A percentile compares a stretch with the other conserved stretches of the same genome.
phyloP scores from a whole-genome alignment of 176 grass and related monocot species.

The Canna indica region DNA sequence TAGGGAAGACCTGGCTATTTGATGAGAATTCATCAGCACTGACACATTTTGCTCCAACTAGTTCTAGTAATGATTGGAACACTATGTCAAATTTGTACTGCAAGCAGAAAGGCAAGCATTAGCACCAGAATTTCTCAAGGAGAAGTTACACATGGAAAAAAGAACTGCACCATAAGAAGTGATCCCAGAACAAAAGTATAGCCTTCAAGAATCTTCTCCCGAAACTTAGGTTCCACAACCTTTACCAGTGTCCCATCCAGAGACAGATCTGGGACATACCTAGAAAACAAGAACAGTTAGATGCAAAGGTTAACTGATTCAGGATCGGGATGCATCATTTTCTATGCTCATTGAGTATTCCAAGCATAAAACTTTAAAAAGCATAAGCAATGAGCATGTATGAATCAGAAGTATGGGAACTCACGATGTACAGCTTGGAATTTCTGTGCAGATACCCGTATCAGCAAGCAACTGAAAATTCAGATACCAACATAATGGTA shows the following conservation, averaged over 20 bases:
- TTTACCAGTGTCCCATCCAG: conserved; percentile 59
- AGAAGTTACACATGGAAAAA: conserved; percentile 6
- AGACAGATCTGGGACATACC: conserved; percentile 59
- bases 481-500: conserved; percentile 12
- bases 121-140: conserved; percentile 8
- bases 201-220: conserved; percentile 49
- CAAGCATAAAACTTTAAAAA: conserved; percentile 19
- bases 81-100: conserved; percentile 93
- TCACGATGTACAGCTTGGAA: conserved; percentile 74
- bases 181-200: conserved; percentile 74
- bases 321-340: background rate
- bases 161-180: conserved; percentile 43
- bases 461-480: conserved; percentile 53
- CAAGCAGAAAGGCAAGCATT: conserved; percentile 4
- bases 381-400: conserved; percentile 9
- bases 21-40: conserved; percentile 58
- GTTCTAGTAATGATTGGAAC: conserved; percentile 50
- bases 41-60: conserved; percentile 59
- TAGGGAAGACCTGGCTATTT: conserved; percentile 52
- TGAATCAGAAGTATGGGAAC: conserved; percentile 20
- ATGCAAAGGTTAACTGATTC: conserved; percentile 13
- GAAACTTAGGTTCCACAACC: conserved; percentile 41
- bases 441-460: conserved; percentile 54
- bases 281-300: conserved; percentile 28
- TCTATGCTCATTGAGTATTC: conserved; percentile 15